phyloP scores from a whole-genome alignment of 306 rosid genomes.

The Trichosanthes cucumerina region DNA sequence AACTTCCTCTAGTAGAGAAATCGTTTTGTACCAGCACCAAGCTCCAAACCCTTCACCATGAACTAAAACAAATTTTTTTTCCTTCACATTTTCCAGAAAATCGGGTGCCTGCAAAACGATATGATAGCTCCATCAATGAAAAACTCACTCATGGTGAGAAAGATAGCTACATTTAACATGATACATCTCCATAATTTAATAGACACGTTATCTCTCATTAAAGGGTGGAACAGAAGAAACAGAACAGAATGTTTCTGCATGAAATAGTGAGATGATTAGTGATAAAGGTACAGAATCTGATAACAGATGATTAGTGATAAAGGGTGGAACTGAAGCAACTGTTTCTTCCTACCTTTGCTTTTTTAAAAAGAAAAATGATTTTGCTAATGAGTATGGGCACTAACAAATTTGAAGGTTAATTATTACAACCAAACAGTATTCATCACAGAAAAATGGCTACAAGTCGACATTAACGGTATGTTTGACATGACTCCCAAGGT shows the following conservation, averaged over 20 bases:
- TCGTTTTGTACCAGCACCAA: constrained; percentile 98
- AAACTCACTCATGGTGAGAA: neutral
- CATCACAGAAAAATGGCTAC: neutral
- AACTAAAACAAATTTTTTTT: constrained; percentile 58
- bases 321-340: neutral
- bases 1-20: constrained; percentile 68
- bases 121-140: neutral
- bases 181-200: neutral
- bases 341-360: neutral
- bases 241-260: neutral
- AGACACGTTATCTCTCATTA: neutral
- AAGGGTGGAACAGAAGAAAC: neutral
- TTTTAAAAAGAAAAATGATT: neutral
- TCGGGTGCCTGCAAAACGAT: neutral
- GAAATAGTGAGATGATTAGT: neutral
- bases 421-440: neutral
- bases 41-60: constrained; percentile 99
- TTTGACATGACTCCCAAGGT: neutral
- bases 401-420: neutral
- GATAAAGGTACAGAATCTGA: neutral
- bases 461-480: neutral
- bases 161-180: neutral
- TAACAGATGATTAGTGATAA: neutral
- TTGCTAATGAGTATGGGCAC: neutral
- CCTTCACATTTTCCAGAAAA: constrained; percentile 43